Percentiles rank a stretch among this genome's conserved stretches.
Conservation (phyloP, 2,329 filamentous ascomycete genomes). For the Trichophyton simii region DNA sequence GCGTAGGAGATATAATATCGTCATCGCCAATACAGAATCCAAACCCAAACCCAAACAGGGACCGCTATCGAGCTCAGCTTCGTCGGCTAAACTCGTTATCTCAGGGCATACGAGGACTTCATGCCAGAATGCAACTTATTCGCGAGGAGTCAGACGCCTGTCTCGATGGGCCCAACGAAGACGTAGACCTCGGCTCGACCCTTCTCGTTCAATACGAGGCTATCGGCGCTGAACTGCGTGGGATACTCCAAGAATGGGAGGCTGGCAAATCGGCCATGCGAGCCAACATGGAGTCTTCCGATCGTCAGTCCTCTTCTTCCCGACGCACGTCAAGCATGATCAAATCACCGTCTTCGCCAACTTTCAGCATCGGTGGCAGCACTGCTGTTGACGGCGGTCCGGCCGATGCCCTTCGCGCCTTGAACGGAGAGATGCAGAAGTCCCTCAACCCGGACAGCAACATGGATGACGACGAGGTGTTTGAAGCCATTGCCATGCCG, state of each 20-base stretch:
- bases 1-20: constrained; percentile 31
- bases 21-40: constrained; percentile 30
- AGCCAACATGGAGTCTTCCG: constrained; percentile 58
- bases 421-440: constrained; percentile 55
- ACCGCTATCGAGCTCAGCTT: constrained; percentile 74
- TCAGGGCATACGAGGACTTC: constrained; percentile 76
- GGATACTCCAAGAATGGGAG: constrained; percentile 74
- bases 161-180: constrained; percentile 56
- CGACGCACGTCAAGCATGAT: constrained; percentile 35
- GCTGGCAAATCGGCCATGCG: constrained; percentile 72
- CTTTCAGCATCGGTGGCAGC: constrained; percentile 34
- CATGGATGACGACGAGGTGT: constrained; percentile 59
- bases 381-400: constrained; percentile 45
- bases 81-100: constrained; percentile 80
- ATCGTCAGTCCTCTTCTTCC: constrained; percentile 8
- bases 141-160: constrained; percentile 77
- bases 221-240: constrained; percentile 74
- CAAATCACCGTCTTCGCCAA: constrained; percentile 32
- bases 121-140: constrained; percentile 86
- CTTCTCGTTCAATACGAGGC: constrained; percentile 88
- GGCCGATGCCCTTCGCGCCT: constrained; percentile 59
- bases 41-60: constrained; percentile 50
- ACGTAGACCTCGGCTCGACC: constrained; percentile 60
- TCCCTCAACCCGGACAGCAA: constrained; percentile 21
- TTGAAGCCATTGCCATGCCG: constrained; percentile 76